These are phyloP conservation scores for Yamadazyma akitaensis DNA, from an alignment of 805 yeast genomes.

Conservation along the genomic window DNA sequence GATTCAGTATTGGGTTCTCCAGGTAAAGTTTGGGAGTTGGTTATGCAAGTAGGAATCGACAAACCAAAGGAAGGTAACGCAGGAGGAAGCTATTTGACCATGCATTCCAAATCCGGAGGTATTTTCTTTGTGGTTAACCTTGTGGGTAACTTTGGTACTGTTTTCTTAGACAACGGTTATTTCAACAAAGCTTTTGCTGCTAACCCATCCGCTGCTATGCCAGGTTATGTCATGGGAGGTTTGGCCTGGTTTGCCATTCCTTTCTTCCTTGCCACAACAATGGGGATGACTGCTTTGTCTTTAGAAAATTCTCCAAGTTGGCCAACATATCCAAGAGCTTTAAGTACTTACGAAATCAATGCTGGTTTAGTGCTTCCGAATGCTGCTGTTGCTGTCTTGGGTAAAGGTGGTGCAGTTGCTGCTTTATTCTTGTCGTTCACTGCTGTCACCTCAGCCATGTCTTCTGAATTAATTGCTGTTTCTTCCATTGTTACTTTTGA, in stretches of 20 bases:
- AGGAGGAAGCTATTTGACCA: conserved; percentile 83
- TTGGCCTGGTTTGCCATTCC: conserved; percentile 92
- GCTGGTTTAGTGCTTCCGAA: conserved; percentile 80
- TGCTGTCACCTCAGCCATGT: conserved; percentile 92
- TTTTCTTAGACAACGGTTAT: conserved; percentile 81
- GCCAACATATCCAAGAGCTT: conserved; percentile 73
- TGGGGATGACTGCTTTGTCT: conserved; percentile 83
- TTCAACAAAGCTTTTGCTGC: conserved; percentile 89
- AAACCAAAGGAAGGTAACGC: conserved; percentile 77
- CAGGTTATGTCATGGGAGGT: conserved; percentile 87
- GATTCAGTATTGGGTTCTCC: conserved; percentile 75
- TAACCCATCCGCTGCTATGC: conserved; percentile 77
- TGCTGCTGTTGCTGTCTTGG: conserved; percentile 81
- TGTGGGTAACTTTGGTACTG: conserved; percentile 89
- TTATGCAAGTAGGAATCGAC: conserved; percentile 55
- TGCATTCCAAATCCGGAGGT: conserved; percentile 83
- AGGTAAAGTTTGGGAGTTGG: conserved; percentile 68
- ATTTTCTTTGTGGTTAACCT: conserved; percentile 83
- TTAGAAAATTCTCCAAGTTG: conserved; percentile 66
- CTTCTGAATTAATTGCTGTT: conserved; percentile 86
- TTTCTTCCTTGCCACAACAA: conserved; percentile 72
- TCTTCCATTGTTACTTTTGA: conserved; percentile 85
- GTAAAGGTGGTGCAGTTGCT: conserved; percentile 86
- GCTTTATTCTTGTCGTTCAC: conserved; percentile 75
- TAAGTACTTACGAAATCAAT: conserved; percentile 65